phyloP scores from a whole-genome alignment of 2,329 filamentous ascomycete genomes.

The Fusarium virguliforme region DNA sequence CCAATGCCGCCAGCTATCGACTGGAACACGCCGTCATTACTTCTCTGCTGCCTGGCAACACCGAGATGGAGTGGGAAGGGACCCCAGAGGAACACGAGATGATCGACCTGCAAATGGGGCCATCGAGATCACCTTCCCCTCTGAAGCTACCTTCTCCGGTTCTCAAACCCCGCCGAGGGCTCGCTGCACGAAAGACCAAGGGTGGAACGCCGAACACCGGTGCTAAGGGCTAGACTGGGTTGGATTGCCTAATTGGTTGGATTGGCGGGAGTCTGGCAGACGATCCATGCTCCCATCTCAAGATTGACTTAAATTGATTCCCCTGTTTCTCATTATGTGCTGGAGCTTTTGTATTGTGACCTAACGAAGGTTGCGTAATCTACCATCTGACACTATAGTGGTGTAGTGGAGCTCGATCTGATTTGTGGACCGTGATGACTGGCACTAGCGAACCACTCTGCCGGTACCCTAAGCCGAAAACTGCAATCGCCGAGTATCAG shows the following conservation, averaged over 20 bases:
- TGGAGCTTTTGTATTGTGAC: not conserved
- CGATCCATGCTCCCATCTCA: not conserved
- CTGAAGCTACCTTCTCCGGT: constrained; percentile 11
- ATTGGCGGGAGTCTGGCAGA: not conserved
- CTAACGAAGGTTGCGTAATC: not conserved
- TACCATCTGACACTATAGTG: not conserved
- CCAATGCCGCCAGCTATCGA: constrained; percentile 6
- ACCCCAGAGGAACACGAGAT: constrained; percentile 13
- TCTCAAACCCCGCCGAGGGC: not conserved
- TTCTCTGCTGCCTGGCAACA: not conserved
- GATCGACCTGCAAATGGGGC: not conserved
- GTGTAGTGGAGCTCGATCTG: not conserved
- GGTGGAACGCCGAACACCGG: not conserved
- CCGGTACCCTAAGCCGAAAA: not conserved
- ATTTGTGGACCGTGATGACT: not conserved
- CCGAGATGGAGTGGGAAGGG: constrained; percentile 21
- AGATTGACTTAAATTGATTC: not conserved
- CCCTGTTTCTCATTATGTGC: not conserved
- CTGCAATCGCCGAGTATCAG: not conserved
- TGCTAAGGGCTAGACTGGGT: not conserved
- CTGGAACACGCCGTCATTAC: constrained; percentile 8
- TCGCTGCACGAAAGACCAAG: not conserved
- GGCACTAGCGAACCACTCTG: not conserved
- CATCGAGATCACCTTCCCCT: constrained; percentile 17
- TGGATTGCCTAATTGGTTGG: not conserved